phyloP scores from a whole-genome alignment of 805 yeast genomes.

The Saturnispora sekii region DNA sequence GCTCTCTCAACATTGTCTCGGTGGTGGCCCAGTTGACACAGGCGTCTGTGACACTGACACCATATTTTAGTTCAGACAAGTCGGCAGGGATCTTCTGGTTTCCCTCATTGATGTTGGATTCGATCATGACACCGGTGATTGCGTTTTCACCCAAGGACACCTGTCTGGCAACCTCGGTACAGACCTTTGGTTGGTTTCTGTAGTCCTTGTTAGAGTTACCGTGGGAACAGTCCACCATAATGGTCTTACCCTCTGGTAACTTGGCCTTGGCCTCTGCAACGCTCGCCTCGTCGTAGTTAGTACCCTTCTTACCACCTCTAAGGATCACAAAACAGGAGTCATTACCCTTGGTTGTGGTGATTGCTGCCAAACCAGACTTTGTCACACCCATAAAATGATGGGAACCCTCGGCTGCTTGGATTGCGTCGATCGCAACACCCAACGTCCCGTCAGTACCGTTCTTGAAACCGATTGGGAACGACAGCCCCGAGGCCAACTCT shows the following conservation, averaged over 20 bases:
- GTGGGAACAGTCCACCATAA: slow-evolving; percentile 97
- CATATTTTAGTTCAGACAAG: slow-evolving; percentile 64
- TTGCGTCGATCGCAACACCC: slow-evolving; percentile 90
- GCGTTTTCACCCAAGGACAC: slow-evolving; percentile 67
- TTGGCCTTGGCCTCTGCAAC: slow-evolving; percentile 62
- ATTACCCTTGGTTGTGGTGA: slow-evolving; percentile 93
- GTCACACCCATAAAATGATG: slow-evolving; percentile 98
- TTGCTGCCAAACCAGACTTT: slow-evolving; percentile 94
- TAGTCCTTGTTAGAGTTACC: slow-evolving; percentile 93
- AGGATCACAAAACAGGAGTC: slow-evolving; percentile 87
- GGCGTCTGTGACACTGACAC: slow-evolving; percentile 95
- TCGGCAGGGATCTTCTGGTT: slow-evolving; percentile 68
- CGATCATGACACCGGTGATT: slow-evolving; percentile 93
- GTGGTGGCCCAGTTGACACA: slow-evolving; percentile 93
- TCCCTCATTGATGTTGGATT: slow-evolving; percentile 86
- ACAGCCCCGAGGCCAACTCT: slow-evolving; percentile 92
- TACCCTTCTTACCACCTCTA: slow-evolving; percentile 92
- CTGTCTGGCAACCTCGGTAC: slow-evolving; percentile 72
- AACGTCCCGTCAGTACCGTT: slow-evolving; percentile 96
- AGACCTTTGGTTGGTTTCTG: slow-evolving; percentile 93
- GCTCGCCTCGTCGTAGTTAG: slow-evolving; percentile 81
- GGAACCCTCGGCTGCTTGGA: slow-evolving; percentile 79
- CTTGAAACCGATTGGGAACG: slow-evolving; percentile 98
- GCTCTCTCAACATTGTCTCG: slow-evolving; percentile 62
- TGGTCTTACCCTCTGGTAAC: slow-evolving; percentile 39